Conservation (phyloP, 2,329 filamentous ascomycete genomes). For the Ceratocystis alfenasii region DNA sequence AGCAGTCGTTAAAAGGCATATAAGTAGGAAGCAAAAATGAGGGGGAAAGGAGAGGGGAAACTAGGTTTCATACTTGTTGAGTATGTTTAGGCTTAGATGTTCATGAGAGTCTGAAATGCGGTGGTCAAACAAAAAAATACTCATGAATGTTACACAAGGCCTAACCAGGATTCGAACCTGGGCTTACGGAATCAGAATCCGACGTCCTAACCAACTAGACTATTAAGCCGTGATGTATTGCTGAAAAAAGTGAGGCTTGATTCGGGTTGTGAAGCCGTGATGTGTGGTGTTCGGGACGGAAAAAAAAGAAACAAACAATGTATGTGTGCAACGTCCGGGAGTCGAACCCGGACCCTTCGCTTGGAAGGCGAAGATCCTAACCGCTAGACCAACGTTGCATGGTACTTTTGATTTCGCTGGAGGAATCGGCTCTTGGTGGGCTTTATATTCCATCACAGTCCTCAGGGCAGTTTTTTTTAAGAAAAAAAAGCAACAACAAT, state of each 20-base stretch:
- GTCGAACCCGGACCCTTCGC: constrained; percentile 23
- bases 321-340: constrained; percentile 19
- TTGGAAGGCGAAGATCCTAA: constrained; percentile 24
- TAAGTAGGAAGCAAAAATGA: too few species aligned
- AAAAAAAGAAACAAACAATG: too few species aligned
- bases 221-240: constrained; percentile 4
- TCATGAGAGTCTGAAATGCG: too few species aligned
- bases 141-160: not conserved
- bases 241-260: not conserved
- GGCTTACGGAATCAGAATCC: not conserved
- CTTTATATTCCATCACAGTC: not conserved
- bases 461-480: too few species aligned
- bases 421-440: not conserved
- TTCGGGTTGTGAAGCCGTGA: not conserved
- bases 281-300: not conserved
- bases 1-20: too few species aligned
- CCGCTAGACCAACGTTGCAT: constrained; percentile 22
- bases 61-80: too few species aligned
- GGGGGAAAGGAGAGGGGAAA: too few species aligned
- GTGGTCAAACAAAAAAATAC: too few species aligned
- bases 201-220: constrained; percentile 11
- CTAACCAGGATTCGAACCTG: constrained; percentile 14
- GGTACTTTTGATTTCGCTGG: not conserved
- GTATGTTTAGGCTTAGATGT: too few species aligned
- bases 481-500: too few species aligned